Base-by-base conservation (phyloP, 2,329 filamentous ascomycete genomes). In the Aspergillus sp. region DNA sequence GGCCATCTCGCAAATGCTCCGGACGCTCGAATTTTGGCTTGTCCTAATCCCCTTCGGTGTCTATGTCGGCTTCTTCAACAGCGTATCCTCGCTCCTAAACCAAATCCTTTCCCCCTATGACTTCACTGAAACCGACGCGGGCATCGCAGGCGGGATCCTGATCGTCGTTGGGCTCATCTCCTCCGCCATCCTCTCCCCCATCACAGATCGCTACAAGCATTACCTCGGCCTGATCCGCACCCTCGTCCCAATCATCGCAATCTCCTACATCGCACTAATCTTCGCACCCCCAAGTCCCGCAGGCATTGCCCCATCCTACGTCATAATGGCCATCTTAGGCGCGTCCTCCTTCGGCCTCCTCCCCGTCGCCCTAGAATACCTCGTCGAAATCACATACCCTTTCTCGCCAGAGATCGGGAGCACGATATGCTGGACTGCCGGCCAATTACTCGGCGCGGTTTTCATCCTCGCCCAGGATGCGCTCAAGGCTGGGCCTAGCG, bases 1-100 rank as follows among this genome's bases (percentile, higher is more conserved):
- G 7, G 82, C 84, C 17, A 73, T 93, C 23, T 69, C 78, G 35
- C 72, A 75, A 19, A 77, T 96, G 45, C 70, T 82, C 47, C 71
- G 69, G 33, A 90, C 86, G 5, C 79, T 84, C 17, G 88, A 93
- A 70, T 89, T 96, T 75, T 96, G 87, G 83, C 83, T 96, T 62
- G 76, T 97, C 63, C 79, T 93, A 60, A 68, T 93, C 59, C 88
- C 93, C n/a, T 98, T 93, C 76, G 78, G 84, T 63, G 76, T 93
- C 67, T 96, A 92, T 74, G 90, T 96, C 60, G 92, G 90, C 67
- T 88, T 95, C 78, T 99, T 99, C 86, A 98, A 98, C 81, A 89
- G 89, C 64, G 80, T 93, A 64, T 96, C 92, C 50, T 90, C 90
- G 2, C 84, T 98, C 1, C 82, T 98, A 9, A 96, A 93, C 78